These are phyloP conservation scores for Pyrenula massariospora DNA, from an alignment of 495 filamentous ascomycete species.

Conservation along the genomic window DNA sequence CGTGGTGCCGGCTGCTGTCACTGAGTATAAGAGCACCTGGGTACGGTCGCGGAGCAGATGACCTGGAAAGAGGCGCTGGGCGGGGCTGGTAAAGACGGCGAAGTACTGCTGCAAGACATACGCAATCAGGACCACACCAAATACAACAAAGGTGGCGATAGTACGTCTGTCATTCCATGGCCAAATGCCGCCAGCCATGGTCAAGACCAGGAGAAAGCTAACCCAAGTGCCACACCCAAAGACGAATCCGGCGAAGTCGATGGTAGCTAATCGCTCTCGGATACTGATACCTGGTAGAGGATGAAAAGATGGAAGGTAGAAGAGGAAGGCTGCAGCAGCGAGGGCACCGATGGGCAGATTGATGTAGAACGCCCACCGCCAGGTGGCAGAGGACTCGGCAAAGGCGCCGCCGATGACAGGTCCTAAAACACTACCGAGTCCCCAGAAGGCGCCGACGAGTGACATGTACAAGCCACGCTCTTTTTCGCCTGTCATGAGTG, in stretches of 20 bases:
- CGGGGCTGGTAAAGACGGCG: conserved; percentile 28
- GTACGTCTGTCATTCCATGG: too few species aligned
- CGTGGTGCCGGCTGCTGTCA: conserved; percentile 15
- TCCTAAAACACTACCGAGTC: conserved; percentile 38
- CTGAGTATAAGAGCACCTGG: conserved; percentile 31
- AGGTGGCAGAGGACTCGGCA: conserved; percentile 30
- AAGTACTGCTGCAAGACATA: conserved; percentile 43
- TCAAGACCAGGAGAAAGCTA: too few species aligned
- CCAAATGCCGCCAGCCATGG: too few species aligned
- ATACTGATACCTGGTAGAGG: too few species aligned
- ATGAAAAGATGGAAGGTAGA: conserved; percentile 29
- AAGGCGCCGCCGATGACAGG: conserved; percentile 47
- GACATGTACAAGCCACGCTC: conserved; percentile 25
- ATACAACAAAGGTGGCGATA: conserved; percentile 1
- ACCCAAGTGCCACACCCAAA: too few species aligned
- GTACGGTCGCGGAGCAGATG: conserved; percentile 23
- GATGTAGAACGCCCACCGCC: conserved; percentile 56
- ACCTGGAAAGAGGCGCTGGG: conserved; percentile 34
- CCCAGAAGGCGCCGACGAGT: conserved; percentile 29
- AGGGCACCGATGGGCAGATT: conserved; percentile 41
- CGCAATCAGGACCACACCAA: too few species aligned
- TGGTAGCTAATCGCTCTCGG: neutral
- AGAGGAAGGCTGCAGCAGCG: conserved; percentile 33
- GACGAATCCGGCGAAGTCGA: too few species aligned
- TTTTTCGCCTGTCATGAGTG: conserved; percentile 14